A percentile compares a stretch with the other conserved stretches of the same genome.
These are phyloP conservation scores for Phaffomyces thermotolerans DNA, from an alignment of 805 yeast genomes.

Conservation along the genomic window DNA sequence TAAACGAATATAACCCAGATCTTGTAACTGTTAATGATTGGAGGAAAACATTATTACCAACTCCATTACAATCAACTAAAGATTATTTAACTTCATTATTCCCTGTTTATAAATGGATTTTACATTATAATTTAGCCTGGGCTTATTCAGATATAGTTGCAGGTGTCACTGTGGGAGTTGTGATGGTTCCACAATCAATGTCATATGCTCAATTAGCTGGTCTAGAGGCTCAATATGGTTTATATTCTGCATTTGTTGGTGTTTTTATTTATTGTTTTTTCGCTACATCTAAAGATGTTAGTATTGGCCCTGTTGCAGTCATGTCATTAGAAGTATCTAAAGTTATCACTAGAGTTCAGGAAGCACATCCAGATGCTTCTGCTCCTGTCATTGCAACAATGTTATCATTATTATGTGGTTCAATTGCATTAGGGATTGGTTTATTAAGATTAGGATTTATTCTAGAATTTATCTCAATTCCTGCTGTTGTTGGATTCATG, in stretches of 20 bases:
- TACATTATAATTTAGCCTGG: slow-evolving; percentile 79
- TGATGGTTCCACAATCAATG: slow-evolving; percentile 92
- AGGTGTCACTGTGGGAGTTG: slow-evolving; percentile 90
- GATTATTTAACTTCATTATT: slow-evolving; percentile 57
- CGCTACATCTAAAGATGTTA: slow-evolving; percentile 93
- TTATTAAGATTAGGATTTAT: slow-evolving; percentile 78
- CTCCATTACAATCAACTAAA: slow-evolving; percentile 23
- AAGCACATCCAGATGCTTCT: slow-evolving; percentile 37
- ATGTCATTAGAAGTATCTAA: slow-evolving; percentile 84
- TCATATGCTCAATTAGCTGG: slow-evolving; percentile 88
- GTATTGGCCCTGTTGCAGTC: slow-evolving; percentile 96
- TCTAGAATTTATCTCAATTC: slow-evolving; percentile 81
- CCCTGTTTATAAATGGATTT: slow-evolving; percentile 80
- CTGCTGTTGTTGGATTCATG: slow-evolving; percentile 93
- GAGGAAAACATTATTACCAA: slow-evolving; percentile 2
- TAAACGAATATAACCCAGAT: slow-evolving; percentile 1
- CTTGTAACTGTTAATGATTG: slow-evolving; percentile 8
- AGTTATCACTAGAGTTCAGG: slow-evolving; percentile 59
- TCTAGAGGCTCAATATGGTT: slow-evolving; percentile 74
- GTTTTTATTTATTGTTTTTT: slow-evolving; percentile 82
- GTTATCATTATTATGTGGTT: slow-evolving; percentile 77
- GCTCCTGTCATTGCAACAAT: slow-evolving; percentile 77
- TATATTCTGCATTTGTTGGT: slow-evolving; percentile 89
- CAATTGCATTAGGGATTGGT: slow-evolving; percentile 78
- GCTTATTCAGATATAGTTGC: slow-evolving; percentile 77